A percentile compares a stretch with the other conserved stretches of the same genome.
These are phyloP conservation scores for Phialophora macrospora DNA, from an alignment of 2,329 filamentous ascomycete genomes.

Conservation along the genomic window DNA sequence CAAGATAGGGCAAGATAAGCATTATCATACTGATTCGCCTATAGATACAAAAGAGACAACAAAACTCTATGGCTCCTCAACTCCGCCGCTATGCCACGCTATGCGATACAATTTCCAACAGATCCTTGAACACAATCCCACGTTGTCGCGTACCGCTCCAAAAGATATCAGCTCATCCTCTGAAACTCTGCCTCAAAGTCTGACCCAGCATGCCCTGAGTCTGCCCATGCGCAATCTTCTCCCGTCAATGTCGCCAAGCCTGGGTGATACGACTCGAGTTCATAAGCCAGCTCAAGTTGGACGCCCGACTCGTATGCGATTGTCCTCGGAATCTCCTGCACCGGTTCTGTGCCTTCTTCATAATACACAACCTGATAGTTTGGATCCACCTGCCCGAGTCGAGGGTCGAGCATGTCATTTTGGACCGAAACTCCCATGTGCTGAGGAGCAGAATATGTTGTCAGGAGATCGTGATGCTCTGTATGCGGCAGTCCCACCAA, in stretches of 20 bases:
- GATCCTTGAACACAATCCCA: neutral
- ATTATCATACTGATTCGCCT: conserved; percentile 9
- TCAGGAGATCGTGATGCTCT: conserved; percentile 51
- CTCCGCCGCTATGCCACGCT: conserved; percentile 24
- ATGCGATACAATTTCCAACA: neutral
- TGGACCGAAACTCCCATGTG: conserved; percentile 39
- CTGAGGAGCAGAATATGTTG: conserved; percentile 42
- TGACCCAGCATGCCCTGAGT: conserved; percentile 25
- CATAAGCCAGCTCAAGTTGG: conserved; percentile 31
- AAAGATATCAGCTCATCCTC: conserved; percentile 28
- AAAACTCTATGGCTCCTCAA: conserved; percentile 13
- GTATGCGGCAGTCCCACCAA: conserved; percentile 53
- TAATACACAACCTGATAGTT: conserved; percentile 40
- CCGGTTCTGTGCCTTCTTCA: conserved; percentile 39
- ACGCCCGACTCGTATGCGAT: conserved; percentile 36
- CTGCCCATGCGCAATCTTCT: conserved; percentile 43
- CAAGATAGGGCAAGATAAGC: neutral
- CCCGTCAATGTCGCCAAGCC: conserved; percentile 45
- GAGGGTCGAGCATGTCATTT: conserved; percentile 50
- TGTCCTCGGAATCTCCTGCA: conserved; percentile 32
- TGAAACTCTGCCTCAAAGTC: conserved; percentile 39
- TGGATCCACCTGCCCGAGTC: conserved; percentile 43
- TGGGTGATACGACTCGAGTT: conserved; percentile 39
- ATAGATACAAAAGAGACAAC: conserved; percentile 4
- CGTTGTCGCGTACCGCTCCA: neutral